phyloP scores from a whole-genome alignment of 192 early-diverging fungal species.

The Coemansia sp. region DNA sequence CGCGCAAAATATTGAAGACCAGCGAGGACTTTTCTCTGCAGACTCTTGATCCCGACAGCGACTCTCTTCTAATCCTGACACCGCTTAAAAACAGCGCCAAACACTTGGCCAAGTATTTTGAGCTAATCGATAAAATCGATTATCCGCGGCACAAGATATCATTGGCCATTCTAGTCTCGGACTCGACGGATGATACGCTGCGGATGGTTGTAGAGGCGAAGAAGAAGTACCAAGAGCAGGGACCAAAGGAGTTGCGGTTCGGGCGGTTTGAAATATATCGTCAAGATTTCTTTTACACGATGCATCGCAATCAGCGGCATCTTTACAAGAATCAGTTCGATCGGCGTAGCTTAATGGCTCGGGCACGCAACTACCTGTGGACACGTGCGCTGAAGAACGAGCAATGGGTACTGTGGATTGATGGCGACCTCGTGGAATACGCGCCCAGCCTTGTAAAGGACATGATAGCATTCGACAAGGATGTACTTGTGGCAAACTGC shows the following conservation, averaged over 20 bases:
- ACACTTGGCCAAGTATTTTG: slow-evolving; percentile 65
- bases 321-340: slow-evolving; percentile 59
- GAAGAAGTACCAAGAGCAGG: slow-evolving; percentile 42
- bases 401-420: slow-evolving; percentile 77
- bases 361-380: slow-evolving; percentile 65
- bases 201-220: slow-evolving; percentile 48
- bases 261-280: slow-evolving; percentile 63
- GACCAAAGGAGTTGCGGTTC: slow-evolving; percentile 56
- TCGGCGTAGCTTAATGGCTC: slow-evolving; percentile 65
- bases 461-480: slow-evolving; percentile 67
- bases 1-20: slow-evolving; percentile 30
- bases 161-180: slow-evolving; percentile 69
- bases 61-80: slow-evolving; percentile 65
- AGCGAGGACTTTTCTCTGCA: slow-evolving; percentile 24
- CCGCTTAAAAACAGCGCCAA: slow-evolving; percentile 68
- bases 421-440: slow-evolving; percentile 70
- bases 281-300: slow-evolving; percentile 60
- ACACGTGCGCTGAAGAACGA: slow-evolving; percentile 61
- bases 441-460: slow-evolving; percentile 62
- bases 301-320: slow-evolving; percentile 62
- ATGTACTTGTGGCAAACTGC: slow-evolving; percentile 72
- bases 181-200: slow-evolving; percentile 63
- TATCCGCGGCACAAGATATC: slow-evolving; percentile 70
- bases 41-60: slow-evolving; percentile 32
- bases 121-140: slow-evolving; percentile 57